Evolutionary conservation across 805 yeast genomes (phyloP), one percentile per base, ranked within the genome.

Genomic region (Babjeviella inositovora): DNA sequence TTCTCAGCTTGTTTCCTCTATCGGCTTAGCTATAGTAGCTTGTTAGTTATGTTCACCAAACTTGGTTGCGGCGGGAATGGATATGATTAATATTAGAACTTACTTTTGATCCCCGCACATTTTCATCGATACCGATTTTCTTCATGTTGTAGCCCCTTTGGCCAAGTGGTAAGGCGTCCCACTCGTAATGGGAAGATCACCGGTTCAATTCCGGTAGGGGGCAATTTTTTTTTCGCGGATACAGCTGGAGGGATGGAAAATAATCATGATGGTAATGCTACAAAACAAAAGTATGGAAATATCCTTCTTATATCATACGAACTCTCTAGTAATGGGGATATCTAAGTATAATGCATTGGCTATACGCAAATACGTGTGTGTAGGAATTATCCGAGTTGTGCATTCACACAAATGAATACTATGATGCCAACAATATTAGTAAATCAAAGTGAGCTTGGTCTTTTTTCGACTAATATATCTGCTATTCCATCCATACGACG

Each of bases 161-260:
- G 18, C 18, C 18, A 16, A 16, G 18, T 16, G 18, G 18, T 16
- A 16, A 16, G 18, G 18, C 18, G 18, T 16, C n/a, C 9, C n/a
- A 16, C 18, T 16, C 18, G 18, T 16, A 16, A 16, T 16, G n/a
- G 9, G n/a, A 16, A 16, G 18, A 16, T 16, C 18, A n/a, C n/a
- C 18, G 18, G 18, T 16, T 16, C 18, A n/a, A 16, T 16, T 16
- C 18, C 18, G 18, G n/a, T n/a, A 16, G 9, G 18, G 18, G 18
- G 18, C 18, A 16, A 8, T 16, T n/a, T 16, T 16, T 16, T 16
- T 16, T 16, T 8, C 18, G 8, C 9, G n/a, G n/a, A 16, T 16
- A 16, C 8, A 8, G 8, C n/a, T 16, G 8, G 8, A 8, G 8
- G 8, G 9, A 8, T 16, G 8, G 18, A 16, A 8, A 8, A 16